Conservation (phyloP, 768 basidiomycete genomes). For the Suillus spraguei region DNA sequence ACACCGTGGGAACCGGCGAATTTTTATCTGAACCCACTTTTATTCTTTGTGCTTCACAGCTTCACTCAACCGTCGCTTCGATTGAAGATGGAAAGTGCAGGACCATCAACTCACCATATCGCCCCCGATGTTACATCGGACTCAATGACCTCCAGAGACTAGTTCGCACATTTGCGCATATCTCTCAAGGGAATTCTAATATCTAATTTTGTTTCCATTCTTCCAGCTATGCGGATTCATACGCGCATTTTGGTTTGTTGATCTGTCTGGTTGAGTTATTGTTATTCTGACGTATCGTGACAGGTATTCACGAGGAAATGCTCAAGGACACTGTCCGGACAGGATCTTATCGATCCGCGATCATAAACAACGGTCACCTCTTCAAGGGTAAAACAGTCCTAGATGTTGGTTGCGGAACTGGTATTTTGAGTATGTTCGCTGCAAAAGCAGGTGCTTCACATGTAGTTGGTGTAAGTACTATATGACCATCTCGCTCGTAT, state of each 20-base stretch:
- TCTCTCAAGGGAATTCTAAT: conserved; percentile 38
- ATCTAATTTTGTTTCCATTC: conserved; percentile 32
- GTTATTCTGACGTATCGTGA: conserved; percentile 7
- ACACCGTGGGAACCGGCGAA: conserved; percentile 12
- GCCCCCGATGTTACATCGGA: conserved; percentile 24
- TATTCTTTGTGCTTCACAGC: neutral
- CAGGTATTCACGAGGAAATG: conserved; percentile 99
- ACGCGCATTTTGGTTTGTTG: conserved; percentile 86
- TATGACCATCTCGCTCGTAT: conserved; percentile 10
- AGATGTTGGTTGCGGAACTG: conserved; percentile 98
- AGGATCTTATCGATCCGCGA: conserved; percentile 91
- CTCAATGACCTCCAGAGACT: conserved; percentile 86
- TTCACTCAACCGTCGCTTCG: conserved; percentile 7
- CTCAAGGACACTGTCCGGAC: conserved; percentile 96
- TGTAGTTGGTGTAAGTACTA: conserved; percentile 80
- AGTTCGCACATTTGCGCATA: conserved; percentile 57
- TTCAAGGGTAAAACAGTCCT: conserved; percentile 98
- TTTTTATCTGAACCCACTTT: neutral
- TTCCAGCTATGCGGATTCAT: conserved; percentile 90
- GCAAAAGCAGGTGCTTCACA: conserved; percentile 93
- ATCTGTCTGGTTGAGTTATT: conserved; percentile 2
- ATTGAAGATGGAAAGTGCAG: conserved; percentile 32
- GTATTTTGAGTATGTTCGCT: conserved; percentile 97
- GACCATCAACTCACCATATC: conserved; percentile 26
- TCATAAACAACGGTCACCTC: conserved; percentile 91